Evolutionary conservation across 352 stramenopile species (phyloP), one percentile per base, ranked within the genome.

Genomic region (Pythium chondricola): DNA sequence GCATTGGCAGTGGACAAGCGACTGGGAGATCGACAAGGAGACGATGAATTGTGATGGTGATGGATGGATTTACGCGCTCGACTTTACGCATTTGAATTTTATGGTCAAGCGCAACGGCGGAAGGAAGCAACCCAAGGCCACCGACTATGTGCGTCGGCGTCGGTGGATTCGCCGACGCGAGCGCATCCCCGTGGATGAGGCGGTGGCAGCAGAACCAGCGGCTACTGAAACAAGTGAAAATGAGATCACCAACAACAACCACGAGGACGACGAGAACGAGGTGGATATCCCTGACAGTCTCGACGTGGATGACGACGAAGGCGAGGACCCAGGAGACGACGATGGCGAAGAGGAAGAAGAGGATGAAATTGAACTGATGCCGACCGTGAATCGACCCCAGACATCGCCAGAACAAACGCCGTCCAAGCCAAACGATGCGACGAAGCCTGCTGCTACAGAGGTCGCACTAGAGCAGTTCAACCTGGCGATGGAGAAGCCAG

Each of bases 1-100:
- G 18, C 73, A 71, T 39, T 89, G 78, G 78, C 49, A 52, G 10
- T 91, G 77, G 74, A 75, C 69, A 7, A 83, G 69, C 29, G 60
- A 70, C 20, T 91, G 80, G 80, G 40, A 61, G 2, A 38, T 88
- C 4, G 80, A 91, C 41, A 68, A 65, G 43, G 56, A 30, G 1
- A 70, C 73, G 1, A 63, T 52, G 17, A 77, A 79, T 3, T 84
- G 77, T 42, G 77, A 89, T 41, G 46, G 49, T 4, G 69, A 89
- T 18, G 80, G 80, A 9, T 91, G 79, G 79, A 69, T 74, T 10
- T 91, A 88, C 50, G 80, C 74, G 21, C 84, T 88, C 25, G 77
- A 91, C 50, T 91, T 91, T 48, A 73, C 71, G 18, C 84, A 81
- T 69, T 71, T 88, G n/a, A 88, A 88, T 37, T 71, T 69, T 24